phyloP scores from a whole-genome alignment of 2,329 filamentous ascomycete genomes.

The Calcarisporium arbuscula region DNA sequence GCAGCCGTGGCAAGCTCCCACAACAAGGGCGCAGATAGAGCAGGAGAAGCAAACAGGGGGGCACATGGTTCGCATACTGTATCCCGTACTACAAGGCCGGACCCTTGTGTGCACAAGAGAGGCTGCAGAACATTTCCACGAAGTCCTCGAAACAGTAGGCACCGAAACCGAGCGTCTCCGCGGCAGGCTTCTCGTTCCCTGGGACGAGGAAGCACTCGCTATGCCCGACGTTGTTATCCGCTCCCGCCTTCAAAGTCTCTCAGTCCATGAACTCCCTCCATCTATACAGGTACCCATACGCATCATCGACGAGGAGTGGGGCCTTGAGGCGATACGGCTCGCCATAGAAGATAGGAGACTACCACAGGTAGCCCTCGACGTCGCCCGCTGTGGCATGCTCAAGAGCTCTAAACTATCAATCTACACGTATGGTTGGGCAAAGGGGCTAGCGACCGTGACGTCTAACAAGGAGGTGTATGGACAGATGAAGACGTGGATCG shows the following conservation, averaged over 20 bases:
- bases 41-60: constrained; percentile 25
- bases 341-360: constrained; percentile 20
- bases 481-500: constrained; percentile 28
- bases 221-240: constrained; percentile 13
- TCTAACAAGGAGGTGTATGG: constrained; percentile 34
- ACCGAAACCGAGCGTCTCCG: constrained; percentile 29
- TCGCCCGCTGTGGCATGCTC: constrained; percentile 23
- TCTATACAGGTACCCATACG: constrained; percentile 28
- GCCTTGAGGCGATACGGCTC: constrained; percentile 16
- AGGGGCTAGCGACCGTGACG: constrained; percentile 27
- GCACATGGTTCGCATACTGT: constrained; percentile 27
- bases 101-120: constrained; percentile 30
- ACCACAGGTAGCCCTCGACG: constrained; percentile 27
- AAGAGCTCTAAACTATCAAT: constrained; percentile 31
- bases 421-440: constrained; percentile 33
- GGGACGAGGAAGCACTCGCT: constrained; percentile 11
- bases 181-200: constrained; percentile 26
- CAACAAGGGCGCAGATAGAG: constrained; percentile 27
- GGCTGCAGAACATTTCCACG: constrained; percentile 32
- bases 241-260: constrained; percentile 24
- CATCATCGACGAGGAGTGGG: constrained; percentile 21
- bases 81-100: constrained; percentile 26
- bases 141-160: constrained; percentile 28
- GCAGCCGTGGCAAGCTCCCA: constrained; percentile 25
- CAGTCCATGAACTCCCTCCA: constrained; percentile 22